Evolutionary conservation across 2,329 filamentous ascomycete genomes (phyloP), one percentile per base, ranked within the genome.

Genomic region (Sclerotinia sclerotiorum): DNA sequence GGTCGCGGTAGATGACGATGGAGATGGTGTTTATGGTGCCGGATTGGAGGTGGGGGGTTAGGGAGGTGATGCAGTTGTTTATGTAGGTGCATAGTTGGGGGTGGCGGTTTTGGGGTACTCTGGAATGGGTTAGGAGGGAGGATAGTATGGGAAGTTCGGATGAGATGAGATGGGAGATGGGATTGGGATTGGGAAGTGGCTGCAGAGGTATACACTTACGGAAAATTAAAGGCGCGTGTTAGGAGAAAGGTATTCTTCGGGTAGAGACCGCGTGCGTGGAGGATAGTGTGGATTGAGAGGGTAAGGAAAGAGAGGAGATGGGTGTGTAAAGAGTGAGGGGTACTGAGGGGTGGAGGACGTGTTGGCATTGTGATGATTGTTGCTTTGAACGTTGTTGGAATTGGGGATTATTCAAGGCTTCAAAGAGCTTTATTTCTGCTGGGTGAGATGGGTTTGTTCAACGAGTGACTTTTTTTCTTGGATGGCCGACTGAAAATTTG

Each of bases 261-360:
- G 76, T 92, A 92, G 74, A 92, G 84, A 68, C 80, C 79, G 71
- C 89, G 87, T 56, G 90, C 84, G 78, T 87, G 90, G 68, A 92
- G 83, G 73, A 92, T 88, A 69, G 89, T 89, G 78, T 92, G 89
- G 71, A 89, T 86, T 70, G 88, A 86, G 67, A 90, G 87, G 70
- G 85, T 88, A 60, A 92, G 84, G 80, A 92, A 91, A 77, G 85
- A 72, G 84, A 84, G 76, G 91, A 88, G 68, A 85, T 84, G 68
- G 82, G 78, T 72, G 87, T 81, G 73, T 5, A 88, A 82, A 61
- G 81, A 79, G 69, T 73, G 69, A 51, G 70, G 65, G 21, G 57
- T 63, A 17, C 65, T 46, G 65, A 68, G 56, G 5, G 56, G 51
- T 15, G 58, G 65, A 10, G 58, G 39, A 17, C 17, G 60, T 67